These are phyloP conservation scores for Leccinum truebloodii DNA, from an alignment of 768 basidiomycete genomes.

Conservation along the genomic window DNA sequence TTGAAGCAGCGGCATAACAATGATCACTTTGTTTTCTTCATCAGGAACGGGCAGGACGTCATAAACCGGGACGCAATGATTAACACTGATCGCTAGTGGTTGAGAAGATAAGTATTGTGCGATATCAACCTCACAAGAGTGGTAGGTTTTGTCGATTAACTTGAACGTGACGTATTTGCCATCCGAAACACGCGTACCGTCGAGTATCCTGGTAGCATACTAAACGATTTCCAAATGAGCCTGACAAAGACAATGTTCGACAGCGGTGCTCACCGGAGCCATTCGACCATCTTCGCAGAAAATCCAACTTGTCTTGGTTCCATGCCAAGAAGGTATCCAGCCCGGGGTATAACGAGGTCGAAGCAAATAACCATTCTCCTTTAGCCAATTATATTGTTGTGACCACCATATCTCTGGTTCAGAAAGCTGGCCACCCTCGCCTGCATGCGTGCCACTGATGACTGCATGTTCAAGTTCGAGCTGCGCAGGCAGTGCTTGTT, in stretches of 20 bases:
- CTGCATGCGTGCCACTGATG: neutral
- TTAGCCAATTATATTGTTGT: conserved; percentile 12
- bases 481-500: neutral
- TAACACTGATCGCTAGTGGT: conserved; percentile 9
- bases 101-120: conserved; percentile 19
- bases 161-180: conserved; percentile 35
- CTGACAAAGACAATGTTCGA: neutral
- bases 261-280: conserved; percentile 10
- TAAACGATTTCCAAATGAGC: conserved; percentile 14
- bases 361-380: conserved; percentile 18
- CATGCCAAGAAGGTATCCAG: conserved; percentile 25
- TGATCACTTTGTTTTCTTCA: conserved; percentile 1
- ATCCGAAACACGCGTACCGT: conserved; percentile 33
- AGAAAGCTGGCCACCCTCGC: conserved; percentile 4
- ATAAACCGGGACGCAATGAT: conserved; percentile 38
- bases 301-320: neutral
- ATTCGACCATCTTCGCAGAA: conserved; percentile 6
- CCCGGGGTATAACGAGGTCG: conserved; percentile 22
- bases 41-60: conserved; percentile 22
- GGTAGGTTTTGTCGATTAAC: conserved; percentile 9
- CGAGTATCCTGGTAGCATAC: conserved; percentile 18
- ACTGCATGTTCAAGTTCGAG: neutral
- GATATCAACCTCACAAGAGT: conserved; percentile 35
- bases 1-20: conserved; percentile 41
- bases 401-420: conserved; percentile 18